phyloP scores from a whole-genome alignment of 1,284 basidiomycete genomes.

The Ustilago curta region DNA sequence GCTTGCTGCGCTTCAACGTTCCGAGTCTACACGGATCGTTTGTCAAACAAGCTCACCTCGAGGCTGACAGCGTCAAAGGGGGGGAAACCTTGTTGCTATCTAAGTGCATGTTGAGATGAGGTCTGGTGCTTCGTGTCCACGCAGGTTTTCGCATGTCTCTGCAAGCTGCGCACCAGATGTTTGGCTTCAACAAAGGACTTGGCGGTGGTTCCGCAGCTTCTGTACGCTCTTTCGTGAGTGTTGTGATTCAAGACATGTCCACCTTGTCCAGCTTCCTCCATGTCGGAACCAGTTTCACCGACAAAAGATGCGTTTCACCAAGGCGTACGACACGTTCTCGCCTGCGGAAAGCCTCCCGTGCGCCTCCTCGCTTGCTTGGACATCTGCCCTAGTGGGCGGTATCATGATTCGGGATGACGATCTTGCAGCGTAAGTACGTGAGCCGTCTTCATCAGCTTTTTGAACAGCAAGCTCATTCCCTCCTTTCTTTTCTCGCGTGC shows the following conservation, averaged over 20 bases:
- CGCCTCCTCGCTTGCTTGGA: slow-evolving; percentile 30
- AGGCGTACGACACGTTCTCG: slow-evolving; percentile 3
- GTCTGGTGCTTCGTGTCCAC: neutral
- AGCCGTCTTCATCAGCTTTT: neutral
- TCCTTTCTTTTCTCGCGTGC: neutral
- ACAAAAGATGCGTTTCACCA: neutral
- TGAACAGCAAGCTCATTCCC: neutral
- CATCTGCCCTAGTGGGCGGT: slow-evolving; percentile 42
- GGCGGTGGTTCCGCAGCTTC: neutral
- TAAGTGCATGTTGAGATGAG: neutral
- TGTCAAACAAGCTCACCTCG: slow-evolving; percentile 2
- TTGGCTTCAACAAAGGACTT: neutral
- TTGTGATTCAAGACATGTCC: neutral
- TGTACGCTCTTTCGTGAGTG: too few relatives aligned
- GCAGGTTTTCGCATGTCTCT: neutral
- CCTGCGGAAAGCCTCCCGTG: slow-evolving; percentile 11
- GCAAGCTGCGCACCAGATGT: neutral
- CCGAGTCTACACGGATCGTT: slow-evolving; percentile 29
- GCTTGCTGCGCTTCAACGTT: neutral
- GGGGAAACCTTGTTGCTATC: neutral
- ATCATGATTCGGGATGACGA: slow-evolving; percentile 26
- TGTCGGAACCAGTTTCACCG: neutral
- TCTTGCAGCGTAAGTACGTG: slow-evolving; percentile 36
- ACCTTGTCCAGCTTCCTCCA: slow-evolving; percentile 3
- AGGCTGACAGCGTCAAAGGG: neutral